Base-by-base conservation (phyloP, 129 eudicot genomes). In the Artemisia argyi region DNA sequence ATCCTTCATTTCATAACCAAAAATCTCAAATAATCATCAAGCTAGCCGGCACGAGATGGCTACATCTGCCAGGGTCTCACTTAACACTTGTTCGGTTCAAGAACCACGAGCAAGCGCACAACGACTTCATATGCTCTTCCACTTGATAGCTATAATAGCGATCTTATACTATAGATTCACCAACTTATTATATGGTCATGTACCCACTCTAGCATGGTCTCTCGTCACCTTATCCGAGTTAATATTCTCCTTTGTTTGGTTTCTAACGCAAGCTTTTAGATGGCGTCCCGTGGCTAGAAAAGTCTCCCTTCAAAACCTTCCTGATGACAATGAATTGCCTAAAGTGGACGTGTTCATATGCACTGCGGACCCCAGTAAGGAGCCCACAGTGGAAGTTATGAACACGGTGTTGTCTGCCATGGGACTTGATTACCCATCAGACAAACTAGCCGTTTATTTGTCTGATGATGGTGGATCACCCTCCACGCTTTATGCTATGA, bases 321-420 rank as follows among this genome's bases (percentile, higher is more conserved):
- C 89, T 1, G 73, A 65, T 48, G 90, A 87, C 35, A 63, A 62
- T 0, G 71, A 78, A 24, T 56, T 87, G 16, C 93, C 96, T 11
- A 78, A 70, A 17, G 83, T 90, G 26, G 96, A 90, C 28, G 91
- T 90, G 53, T 90, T 90, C 57, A 75, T 90, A 46, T 87, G 90
- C 81, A 90, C 96, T 5, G 96, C 96, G 0, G 96, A 90, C 71
- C 90, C 93, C 2, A 73, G 53, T 35, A 90, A 87, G 77, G 96
- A 90, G 64, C 93, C 93, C 5, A 81, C 82, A 14, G 55, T 84
- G 61, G 90, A 78, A 73, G 93, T 89, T 15, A 87, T 89, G 96
- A 89, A 89, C 85, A 89, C 97, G 15, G 91, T 90, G n/a, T 28
- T 90, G 76, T 90, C 97, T 0, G 94, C 94, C 19, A 87, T 90